A percentile compares a stretch with the other conserved stretches of the same genome.
Evolutionary conservation across 2,329 filamentous ascomycete species (phyloP).

Genomic region (Orbilia blumenaviensis): DNA sequence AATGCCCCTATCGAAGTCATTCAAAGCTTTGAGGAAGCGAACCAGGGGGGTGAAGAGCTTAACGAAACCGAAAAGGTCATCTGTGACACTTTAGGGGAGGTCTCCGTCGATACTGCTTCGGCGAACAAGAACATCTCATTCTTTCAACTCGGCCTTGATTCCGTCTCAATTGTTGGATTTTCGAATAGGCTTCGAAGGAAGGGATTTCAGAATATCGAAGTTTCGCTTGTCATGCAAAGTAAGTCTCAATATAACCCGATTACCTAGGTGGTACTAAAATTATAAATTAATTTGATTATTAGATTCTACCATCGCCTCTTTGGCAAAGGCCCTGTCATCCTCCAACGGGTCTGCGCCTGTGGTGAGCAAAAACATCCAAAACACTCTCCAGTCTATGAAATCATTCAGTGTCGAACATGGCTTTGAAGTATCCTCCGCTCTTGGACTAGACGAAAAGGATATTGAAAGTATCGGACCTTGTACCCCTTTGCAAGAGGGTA

Average conservation of each 20-base stretch:
- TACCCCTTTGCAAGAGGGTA: constrained; percentile 85
- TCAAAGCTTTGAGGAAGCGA: constrained; percentile 65
- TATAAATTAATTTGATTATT: constrained; percentile 28
- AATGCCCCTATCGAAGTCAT: constrained; percentile 70
- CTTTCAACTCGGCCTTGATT: constrained; percentile 88
- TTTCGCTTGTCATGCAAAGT: constrained; percentile 73
- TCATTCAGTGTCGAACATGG: constrained; percentile 73
- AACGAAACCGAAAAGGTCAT: constrained; percentile 63
- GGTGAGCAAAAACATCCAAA: constrained; percentile 61
- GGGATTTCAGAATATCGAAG: constrained; percentile 70
- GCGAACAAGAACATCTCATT: constrained; percentile 69
- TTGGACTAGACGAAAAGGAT: constrained; percentile 66
- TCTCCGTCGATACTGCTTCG: constrained; percentile 64
- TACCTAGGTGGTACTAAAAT: neutral
- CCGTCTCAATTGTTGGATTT: constrained; percentile 80
- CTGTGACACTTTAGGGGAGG: constrained; percentile 66
- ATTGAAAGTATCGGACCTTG: constrained; percentile 82
- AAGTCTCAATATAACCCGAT: constrained; percentile 58
- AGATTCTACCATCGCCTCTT: constrained; percentile 61
- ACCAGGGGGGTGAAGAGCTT: constrained; percentile 14
- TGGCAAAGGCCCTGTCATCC: constrained; percentile 59
- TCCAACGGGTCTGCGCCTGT: neutral
- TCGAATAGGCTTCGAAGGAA: constrained; percentile 70
- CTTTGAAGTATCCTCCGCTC: constrained; percentile 65
- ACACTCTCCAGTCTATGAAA: constrained; percentile 70